phyloP scores from a whole-genome alignment of 805 yeast genomes.

The Metschnikowia henanensis region DNA sequence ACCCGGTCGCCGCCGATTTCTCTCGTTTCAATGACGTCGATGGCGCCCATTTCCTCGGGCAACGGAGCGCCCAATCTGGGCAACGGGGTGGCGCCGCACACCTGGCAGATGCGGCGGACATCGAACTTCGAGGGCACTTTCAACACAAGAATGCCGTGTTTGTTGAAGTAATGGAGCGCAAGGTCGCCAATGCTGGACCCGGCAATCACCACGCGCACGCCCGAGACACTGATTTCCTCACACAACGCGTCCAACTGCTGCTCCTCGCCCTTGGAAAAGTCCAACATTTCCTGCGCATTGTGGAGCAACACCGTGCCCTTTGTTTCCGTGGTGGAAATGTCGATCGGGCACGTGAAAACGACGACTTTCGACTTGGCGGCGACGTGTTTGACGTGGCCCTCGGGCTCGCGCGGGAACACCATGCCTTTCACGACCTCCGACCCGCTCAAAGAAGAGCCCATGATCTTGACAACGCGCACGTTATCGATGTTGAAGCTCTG shows the following conservation, averaged over 20 bases:
- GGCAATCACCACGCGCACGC: slow-evolving; percentile 88
- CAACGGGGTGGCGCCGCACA: slow-evolving; percentile 96
- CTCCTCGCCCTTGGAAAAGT: slow-evolving; percentile 95
- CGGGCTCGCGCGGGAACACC: slow-evolving; percentile 99
- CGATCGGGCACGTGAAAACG: slow-evolving; percentile 91
- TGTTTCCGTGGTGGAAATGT: slow-evolving; percentile 95
- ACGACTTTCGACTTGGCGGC: slow-evolving; percentile 74
- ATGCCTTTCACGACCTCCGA: slow-evolving; percentile 91
- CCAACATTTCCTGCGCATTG: slow-evolving; percentile 95
- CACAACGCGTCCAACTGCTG: slow-evolving; percentile 84
- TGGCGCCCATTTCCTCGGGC: slow-evolving; percentile 88
- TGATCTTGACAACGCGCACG: slow-evolving; percentile 91
- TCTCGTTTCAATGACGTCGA: slow-evolving; percentile 84
- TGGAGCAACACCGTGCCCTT: slow-evolving; percentile 96
- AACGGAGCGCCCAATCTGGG: slow-evolving; percentile 93
- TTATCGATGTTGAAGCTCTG: slow-evolving; percentile 84
- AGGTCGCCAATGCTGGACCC: slow-evolving; percentile 93
- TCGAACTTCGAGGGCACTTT: slow-evolving; percentile 94
- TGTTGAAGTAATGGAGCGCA: slow-evolving; percentile 89
- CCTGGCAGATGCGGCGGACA: slow-evolving; percentile 89
- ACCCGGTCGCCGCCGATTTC: slow-evolving; percentile 99
- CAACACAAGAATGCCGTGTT: slow-evolving; percentile 80
- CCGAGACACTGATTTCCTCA: slow-evolving; percentile 79
- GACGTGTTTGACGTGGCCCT: slow-evolving; percentile 76
- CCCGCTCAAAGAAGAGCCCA: slow-evolving; percentile 80